phyloP scores from a whole-genome alignment of 2,329 filamentous ascomycete genomes.

The Chrysoporthe deuterocubensis region DNA sequence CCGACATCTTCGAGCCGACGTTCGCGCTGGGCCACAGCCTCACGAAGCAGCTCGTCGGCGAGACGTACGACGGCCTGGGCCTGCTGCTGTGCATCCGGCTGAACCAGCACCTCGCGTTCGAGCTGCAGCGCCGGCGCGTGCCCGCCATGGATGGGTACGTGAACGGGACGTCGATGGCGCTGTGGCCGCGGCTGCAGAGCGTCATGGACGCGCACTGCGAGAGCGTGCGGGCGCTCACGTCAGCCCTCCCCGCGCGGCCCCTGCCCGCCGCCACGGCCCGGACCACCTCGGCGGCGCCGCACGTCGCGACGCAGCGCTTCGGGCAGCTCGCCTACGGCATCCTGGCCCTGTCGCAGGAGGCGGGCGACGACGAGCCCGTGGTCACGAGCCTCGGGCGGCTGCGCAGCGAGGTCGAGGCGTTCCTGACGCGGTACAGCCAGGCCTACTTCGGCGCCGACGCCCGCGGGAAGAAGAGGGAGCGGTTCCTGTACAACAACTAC shows the following conservation, averaged over 20 bases:
- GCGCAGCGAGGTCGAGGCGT: constrained; percentile 80
- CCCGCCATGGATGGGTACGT: constrained; percentile 89
- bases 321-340: constrained; percentile 90
- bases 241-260: constrained; percentile 52
- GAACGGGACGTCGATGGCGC: constrained; percentile 91
- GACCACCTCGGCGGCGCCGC: constrained; percentile 77
- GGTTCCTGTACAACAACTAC: constrained; percentile 96
- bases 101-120: constrained; percentile 93
- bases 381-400: constrained; percentile 78
- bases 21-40: constrained; percentile 81
- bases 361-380: constrained; percentile 92
- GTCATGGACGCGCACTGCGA: constrained; percentile 94
- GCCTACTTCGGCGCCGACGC: constrained; percentile 66
- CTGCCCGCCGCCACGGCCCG: constrained; percentile 52
- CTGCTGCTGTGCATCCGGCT: constrained; percentile 88
- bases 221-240: constrained; percentile 71
- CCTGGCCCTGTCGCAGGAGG: constrained; percentile 81
- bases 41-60: constrained; percentile 75
- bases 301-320: constrained; percentile 92
- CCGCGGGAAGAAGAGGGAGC: constrained; percentile 71
- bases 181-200: constrained; percentile 94
- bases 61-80: constrained; percentile 82
- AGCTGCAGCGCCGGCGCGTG: constrained; percentile 87
- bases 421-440: constrained; percentile 78
- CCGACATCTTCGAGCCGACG: constrained; percentile 86